Percentiles rank a stretch among this genome's conserved stretches.
Evolutionary conservation across 768 basidiomycete genomes (phyloP).

Genomic region (Hericium alpestre): DNA sequence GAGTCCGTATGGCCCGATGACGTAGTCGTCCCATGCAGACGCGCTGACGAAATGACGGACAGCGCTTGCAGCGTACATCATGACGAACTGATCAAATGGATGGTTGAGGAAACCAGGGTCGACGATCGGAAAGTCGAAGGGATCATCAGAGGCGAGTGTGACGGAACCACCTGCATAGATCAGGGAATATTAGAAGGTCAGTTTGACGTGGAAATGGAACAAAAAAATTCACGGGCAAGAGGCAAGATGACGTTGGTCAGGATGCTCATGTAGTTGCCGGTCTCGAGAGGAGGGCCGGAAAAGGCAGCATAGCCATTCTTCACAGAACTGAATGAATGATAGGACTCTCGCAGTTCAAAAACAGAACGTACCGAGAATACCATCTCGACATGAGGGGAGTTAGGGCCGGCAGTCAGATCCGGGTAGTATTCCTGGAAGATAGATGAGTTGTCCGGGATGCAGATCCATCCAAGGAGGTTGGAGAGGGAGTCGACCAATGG

Average conservation of each 20-base stretch:
- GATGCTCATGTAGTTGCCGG: conserved; percentile 14
- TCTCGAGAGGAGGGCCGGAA: conserved; percentile 5
- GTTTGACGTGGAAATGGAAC: background rate
- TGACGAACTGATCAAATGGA: conserved; percentile 3
- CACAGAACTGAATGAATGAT: background rate
- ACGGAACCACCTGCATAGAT: conserved; percentile 16
- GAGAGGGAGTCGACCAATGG: background rate
- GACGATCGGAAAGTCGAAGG: conserved; percentile 18
- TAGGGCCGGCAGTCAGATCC: conserved; percentile 12
- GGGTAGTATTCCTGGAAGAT: background rate
- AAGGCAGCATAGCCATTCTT: conserved; percentile 4
- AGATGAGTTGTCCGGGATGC: conserved; percentile 5
- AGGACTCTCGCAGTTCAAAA: background rate
- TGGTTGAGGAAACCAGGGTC: conserved; percentile 13
- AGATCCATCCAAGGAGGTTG: conserved; percentile 1
- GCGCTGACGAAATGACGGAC: background rate
- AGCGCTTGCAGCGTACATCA: background rate
- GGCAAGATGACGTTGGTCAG: conserved; percentile 12
- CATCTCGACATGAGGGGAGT: conserved; percentile 9
- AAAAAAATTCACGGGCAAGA: conserved; percentile 12
- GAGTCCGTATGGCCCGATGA: background rate
- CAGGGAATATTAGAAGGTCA: background rate
- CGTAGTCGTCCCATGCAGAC: conserved; percentile 1
- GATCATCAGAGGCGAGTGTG: conserved; percentile 15
- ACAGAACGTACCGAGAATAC: conserved; percentile 4